Evolutionary conservation across 352 stramenopile species (phyloP), one percentile per base, ranked within the genome.

Genomic region (Thalassiosira hispida): DNA sequence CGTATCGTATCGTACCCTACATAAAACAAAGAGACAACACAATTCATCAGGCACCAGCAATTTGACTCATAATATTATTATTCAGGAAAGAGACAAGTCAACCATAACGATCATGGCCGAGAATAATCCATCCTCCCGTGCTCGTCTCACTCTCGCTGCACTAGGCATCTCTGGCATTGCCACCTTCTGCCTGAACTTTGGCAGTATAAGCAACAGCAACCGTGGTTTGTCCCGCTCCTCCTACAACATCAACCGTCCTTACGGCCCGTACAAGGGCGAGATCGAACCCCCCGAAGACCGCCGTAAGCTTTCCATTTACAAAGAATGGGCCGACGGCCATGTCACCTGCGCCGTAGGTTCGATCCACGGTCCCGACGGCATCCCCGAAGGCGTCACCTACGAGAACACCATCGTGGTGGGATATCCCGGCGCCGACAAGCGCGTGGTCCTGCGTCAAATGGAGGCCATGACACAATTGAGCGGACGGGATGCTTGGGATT

Each of bases 401-500:
- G 16, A 5, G 42, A 51, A 51, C 18, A 51, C 42, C 42, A 51
- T 51, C 42, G 42, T 51, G 42, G 42, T 51, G 42, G 42, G 42
- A 51, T 51, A 51, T 51, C 42, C 42, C 6, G 42, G 42, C 7
- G 42, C 16, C 6, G 42, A 51, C 16, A 51, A 51, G 16, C 42
- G 16, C 6, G 16, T 51, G 7, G 8, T 51, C 2, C 5, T 51
- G 42, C 42, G 42, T 51, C 42, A 51, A 14, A 51, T 51, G 42
- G 42, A 51, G 42, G 42, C 16, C 6, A 20, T 51, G 42, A 51
- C 42, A 2, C 8, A 3, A 14, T 51, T 51, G 42, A 51, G 42
- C 18, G 42, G 42, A 51, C 31, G 46, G 46, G 46, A 53, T 53
- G 46, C 8, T 3, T 53, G 46, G 46, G 46, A 53, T 27, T 53